phyloP scores from a whole-genome alignment of 2,329 filamentous ascomycete species.

The Aureobasidium sp. region DNA sequence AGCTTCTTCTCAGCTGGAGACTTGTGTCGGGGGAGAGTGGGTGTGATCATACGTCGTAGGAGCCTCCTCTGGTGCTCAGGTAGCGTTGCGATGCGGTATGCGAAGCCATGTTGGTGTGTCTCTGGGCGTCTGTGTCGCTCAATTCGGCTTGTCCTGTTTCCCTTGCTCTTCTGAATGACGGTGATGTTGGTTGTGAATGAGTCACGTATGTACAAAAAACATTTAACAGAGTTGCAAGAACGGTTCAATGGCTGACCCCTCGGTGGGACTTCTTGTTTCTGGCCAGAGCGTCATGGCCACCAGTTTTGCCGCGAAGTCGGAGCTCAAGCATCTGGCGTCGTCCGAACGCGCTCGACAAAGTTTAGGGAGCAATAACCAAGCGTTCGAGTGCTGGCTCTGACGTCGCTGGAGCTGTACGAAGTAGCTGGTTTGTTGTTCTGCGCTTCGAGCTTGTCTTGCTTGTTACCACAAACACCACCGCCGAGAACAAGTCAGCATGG shows the following conservation, averaged over 20 bases:
- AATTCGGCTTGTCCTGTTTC: neutral
- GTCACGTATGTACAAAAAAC: neutral
- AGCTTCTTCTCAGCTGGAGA: conserved; percentile 16
- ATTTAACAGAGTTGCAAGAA: neutral
- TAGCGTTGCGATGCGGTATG: conserved; percentile 51
- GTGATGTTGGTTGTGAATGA: neutral
- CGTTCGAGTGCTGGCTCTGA: too few relatives aligned
- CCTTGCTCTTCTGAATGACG: neutral
- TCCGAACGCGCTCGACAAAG: neutral
- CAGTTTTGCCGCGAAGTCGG: conserved; percentile 4
- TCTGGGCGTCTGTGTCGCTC: neutral
- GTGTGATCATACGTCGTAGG: conserved; percentile 45
- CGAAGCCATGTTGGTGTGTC: conserved; percentile 21
- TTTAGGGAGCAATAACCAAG: too few relatives aligned
- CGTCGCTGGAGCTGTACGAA: too few relatives aligned
- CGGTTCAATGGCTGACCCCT: conserved; percentile 6
- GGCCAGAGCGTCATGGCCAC: conserved; percentile 8
- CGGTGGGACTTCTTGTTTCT: neutral
- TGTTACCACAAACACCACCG: neutral
- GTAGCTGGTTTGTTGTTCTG: too few relatives aligned
- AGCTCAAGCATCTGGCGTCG: neutral
- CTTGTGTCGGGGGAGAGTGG: neutral
- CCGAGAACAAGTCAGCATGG: conserved; percentile 27
- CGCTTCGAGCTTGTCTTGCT: too few relatives aligned
- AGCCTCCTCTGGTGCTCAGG: conserved; percentile 54